Evolutionary conservation across 331 rosid species (phyloP).

Genomic region (Stylosanthes scabra): DNA sequence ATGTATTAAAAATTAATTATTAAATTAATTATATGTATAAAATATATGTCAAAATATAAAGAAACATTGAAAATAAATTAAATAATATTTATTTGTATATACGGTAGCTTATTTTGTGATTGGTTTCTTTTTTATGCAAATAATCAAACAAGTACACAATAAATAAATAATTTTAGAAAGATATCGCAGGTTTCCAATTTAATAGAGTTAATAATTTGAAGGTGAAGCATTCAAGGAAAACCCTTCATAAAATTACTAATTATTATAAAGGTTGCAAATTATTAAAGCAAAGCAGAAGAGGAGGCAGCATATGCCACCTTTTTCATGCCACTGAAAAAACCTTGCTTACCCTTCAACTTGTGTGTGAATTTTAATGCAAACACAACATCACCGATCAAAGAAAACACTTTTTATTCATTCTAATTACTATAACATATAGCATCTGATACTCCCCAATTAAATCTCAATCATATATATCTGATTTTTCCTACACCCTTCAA

Average conservation of each 20-base stretch:
- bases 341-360: background rate
- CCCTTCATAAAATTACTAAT: background rate
- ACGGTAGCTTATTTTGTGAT: too few relatives aligned
- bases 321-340: background rate
- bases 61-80: too few relatives aligned
- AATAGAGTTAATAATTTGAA: background rate
- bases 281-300: background rate
- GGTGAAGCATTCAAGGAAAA: background rate
- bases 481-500: background rate
- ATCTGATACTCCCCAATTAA: background rate
- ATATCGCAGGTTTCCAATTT: background rate
- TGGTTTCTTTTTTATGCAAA: too few relatives aligned
- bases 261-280: background rate
- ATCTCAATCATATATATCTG: background rate
- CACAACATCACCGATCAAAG: background rate
- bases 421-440: background rate
- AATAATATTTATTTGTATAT: too few relatives aligned
- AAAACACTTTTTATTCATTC: background rate
- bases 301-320: constrained; percentile 9
- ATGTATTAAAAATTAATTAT: too few relatives aligned
- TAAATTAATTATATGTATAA: too few relatives aligned
- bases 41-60: too few relatives aligned
- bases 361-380: background rate
- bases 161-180: background rate
- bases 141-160: too few relatives aligned